These are phyloP conservation scores for Crepidotus variabilis DNA, from an alignment of 768 basidiomycete genomes.

Conservation along the genomic window DNA sequence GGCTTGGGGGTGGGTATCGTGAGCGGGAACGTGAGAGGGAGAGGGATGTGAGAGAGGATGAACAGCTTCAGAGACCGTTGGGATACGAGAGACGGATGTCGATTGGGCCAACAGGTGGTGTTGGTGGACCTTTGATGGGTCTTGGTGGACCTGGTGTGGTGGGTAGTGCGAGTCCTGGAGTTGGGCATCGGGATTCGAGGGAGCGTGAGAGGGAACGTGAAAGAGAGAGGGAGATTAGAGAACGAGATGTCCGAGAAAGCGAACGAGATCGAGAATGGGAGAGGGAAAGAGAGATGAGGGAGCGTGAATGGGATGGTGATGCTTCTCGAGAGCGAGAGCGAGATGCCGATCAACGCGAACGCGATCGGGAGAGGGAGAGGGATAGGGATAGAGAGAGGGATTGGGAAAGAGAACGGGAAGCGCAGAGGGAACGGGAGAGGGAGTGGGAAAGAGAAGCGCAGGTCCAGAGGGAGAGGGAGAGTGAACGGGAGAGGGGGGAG, in stretches of 20 bases:
- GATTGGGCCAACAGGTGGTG: no score
- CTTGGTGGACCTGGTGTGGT: not conserved
- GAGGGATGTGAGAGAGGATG: not conserved
- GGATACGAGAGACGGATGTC: no score
- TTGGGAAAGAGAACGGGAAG: conserved; percentile 8
- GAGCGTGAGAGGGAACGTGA: conserved; percentile 7
- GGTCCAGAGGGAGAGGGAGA: conserved; percentile 3
- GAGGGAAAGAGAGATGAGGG: conserved; percentile 3
- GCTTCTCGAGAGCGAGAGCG: not conserved
- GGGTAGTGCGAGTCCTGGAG: no score
- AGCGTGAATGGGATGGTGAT: not conserved
- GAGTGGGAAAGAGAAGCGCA: conserved; percentile 11
- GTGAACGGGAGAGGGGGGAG: conserved; percentile 5
- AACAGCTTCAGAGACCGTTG: no score
- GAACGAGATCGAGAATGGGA: conserved; percentile 16
- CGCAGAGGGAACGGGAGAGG: conserved; percentile 4
- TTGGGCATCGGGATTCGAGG: no score
- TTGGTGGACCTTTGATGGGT: not conserved
- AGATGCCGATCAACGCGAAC: not conserved
- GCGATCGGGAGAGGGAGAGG: not conserved
- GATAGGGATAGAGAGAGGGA: conserved; percentile 1
- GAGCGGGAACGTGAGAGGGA: not conserved
- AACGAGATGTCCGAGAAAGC: conserved; percentile 8
- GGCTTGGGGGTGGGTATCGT: not conserved
- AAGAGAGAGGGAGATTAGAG: conserved; percentile 13